Base-by-base conservation (phyloP, 495 filamentous ascomycete species). In the Talaromyces liani region DNA sequence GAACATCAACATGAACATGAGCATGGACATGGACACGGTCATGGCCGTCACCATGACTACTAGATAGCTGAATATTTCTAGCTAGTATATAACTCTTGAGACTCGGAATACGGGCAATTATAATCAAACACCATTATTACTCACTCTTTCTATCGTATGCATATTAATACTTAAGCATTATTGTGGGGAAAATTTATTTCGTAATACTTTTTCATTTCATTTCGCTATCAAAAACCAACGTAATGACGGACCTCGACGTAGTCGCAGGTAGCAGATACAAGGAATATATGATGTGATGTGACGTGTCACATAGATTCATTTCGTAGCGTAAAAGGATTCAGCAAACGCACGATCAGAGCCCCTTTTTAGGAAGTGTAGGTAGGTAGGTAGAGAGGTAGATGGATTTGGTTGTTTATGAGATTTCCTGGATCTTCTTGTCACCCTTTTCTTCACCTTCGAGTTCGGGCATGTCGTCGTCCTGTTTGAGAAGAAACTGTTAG, bases 391-490 rank as follows among this genome's bases (percentile, higher is more conserved):
- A 24, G 22, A 24, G 22, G 27, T 27, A 47, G 20, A 31, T 45
- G 20, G 39, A 22, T 62, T 53, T 27, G 58, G 18, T 12, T 20
- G 47, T 4, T 71, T 81, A 84, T 67, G 80, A 76, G 36, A 85
- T 75, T 73, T 86, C 84, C 76, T 86, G 75, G 66, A 85, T 84
- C 78, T 85, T 85, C 71, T 77, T 69, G 64, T 68, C 73, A 64
- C 74, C 79, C 22, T 80, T 75, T 51, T 67, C 73, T 41, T 77
- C 77, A 41, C 80, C 81, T 62, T 85, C 82, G 36, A 87, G 82
- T 65, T 81, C 85, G 47, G 87, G 84, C 76, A 87, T 83, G 3
- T 86, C 86, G 12, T 88, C 84, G 59, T 79, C 80, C 58, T 82
- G 72, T 36, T 33, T 18, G 6, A 56, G 18, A 39, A 10, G 3